phyloP scores from a whole-genome alignment of 1,284 basidiomycete genomes.

The Inonotus obliquus region DNA sequence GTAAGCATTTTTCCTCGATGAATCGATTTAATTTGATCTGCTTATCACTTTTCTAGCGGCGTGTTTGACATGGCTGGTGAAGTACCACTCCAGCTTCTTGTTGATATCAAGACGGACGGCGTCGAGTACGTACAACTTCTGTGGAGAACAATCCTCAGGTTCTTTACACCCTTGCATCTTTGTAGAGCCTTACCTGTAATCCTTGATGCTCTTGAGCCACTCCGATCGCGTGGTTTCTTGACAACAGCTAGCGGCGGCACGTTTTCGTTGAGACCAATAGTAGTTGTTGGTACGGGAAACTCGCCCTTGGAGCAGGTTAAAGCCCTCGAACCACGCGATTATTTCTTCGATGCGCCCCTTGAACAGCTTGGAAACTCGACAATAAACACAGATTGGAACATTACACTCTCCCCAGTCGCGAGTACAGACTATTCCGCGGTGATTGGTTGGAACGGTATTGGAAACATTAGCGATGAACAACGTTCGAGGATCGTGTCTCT shows the following conservation, averaged over 20 bases:
- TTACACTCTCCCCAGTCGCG: conserved; percentile 43
- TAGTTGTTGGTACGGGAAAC: conserved; percentile 50
- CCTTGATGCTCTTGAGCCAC: conserved; percentile 41
- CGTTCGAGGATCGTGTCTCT: conserved; percentile 32
- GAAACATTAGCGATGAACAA: conserved; percentile 38
- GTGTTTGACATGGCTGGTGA: conserved; percentile 43
- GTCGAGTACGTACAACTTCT: conserved; percentile 31
- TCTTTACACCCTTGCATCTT: not conserved
- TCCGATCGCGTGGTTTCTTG: conserved; percentile 41
- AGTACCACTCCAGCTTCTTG: conserved; percentile 41
- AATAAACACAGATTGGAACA: conserved; percentile 37
- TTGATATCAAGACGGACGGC: conserved; percentile 52
- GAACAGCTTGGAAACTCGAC: conserved; percentile 34
- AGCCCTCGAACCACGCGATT: conserved; percentile 41
- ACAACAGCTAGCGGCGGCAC: conserved; percentile 42
- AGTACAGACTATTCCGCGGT: conserved; percentile 44
- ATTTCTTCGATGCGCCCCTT: conserved; percentile 52
- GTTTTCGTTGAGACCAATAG: conserved; percentile 35
- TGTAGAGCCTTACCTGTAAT: conserved; percentile 43
- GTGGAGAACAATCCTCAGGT: not conserved
- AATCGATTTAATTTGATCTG: not conserved
- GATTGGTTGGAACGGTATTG: conserved; percentile 46
- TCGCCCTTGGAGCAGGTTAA: conserved; percentile 47
- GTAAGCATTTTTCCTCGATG: conserved; percentile 27
- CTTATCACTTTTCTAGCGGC: conserved; percentile 29